Evolutionary conservation across 2,329 filamentous ascomycete genomes (phyloP), one percentile per base, ranked within the genome.

Genomic region (Cordyceps javanica): DNA sequence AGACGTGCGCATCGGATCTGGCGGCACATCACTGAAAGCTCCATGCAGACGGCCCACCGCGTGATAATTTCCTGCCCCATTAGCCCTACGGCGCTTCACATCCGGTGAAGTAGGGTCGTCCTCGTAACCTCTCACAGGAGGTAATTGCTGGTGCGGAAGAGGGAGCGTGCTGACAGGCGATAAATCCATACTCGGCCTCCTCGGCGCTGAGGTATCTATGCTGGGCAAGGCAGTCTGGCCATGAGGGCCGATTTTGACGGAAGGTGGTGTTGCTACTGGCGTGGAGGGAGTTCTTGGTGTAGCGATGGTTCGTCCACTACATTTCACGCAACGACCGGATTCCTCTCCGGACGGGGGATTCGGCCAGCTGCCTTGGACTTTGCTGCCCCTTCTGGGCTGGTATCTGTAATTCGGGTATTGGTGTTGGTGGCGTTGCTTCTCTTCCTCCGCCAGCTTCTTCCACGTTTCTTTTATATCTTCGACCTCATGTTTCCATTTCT

Each of bases 391-490:
- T 21, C 90, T 87, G 36, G 94, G 94, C 70, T 96, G 91, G 69
- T 97, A 99, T 62, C 91, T 86, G 73, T 99, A 99, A 63, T 90
- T 88, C 2, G 94, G 94, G 70, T 97, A 96, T 73, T 92, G 89
- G 62, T 87, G 86, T 67, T 91, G 87, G 71, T 99, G 94, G 19
- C 89, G 87, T 60, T 85, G 78, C 77, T 97, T 97, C 72, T 97
- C 94, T 74, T 96, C 89, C 74, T 95, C 91, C 60, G 94, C 94
- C 58, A 96, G 82, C 60, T 82, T 81, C 72, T 94, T 96, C 94
- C 94, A 99, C 70, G 87, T 82, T 62, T 86, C 83, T 73, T 96
- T 96, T 58, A 86, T 80, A 55, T 89, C 83, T 25, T 87, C 81
- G 4, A 85, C 75, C 67, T 95, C 86, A 57, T 85, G 82, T 67